Base-by-base conservation (phyloP, 75 land plant species). In the Cunninghamia lanceolata region DNA sequence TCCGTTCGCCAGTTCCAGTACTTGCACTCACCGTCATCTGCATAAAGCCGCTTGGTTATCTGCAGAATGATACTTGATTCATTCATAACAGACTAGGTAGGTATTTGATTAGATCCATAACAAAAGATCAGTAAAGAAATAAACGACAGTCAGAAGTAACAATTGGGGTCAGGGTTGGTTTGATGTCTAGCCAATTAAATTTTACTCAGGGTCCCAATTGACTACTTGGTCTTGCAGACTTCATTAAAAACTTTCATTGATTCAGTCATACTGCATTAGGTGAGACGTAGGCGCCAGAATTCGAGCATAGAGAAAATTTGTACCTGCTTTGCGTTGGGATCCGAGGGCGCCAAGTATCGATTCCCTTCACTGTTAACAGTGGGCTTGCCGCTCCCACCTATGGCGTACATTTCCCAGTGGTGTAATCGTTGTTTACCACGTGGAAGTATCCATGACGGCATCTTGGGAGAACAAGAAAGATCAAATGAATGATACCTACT, bases 1-100 rank as follows among this genome's bases (percentile, higher is more conserved):
- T 89, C 92, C 13, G 94, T 87, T 75, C 96, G 90, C 98, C 98
- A 96, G 83, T 96, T 91, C 98, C 96, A 95, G 13, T 56, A 84
- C 46, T n/a, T 86, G 96, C 97, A 95, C 10, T 89, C 88, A 9
- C 87, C 83, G 53, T 91, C 96, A 2, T 13, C 88, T 70, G 94
- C 89, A 1, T 93, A 91, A 70, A 96, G 90, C 15, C 96, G 79
- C 89, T 93, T 96, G 47, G 98, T 96, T 88, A 96, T 91, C 96
- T 96, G 85, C 86, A 39, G 35, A 0, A 10, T 8, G n/a, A n/a
- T n/a, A n/a, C n/a, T n/a, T n/a, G n/a, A n/a, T n/a, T n/a, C n/a
- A n/a, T n/a, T n/a, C n/a, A n/a, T n/a, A n/a, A n/a, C n/a, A n/a
- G n/a, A n/a, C n/a, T n/a, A n/a, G n/a, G n/a, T n/a, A n/a, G n/a